Conservation (phyloP, 1,139 yeast genomes). For the Casaregolazyma suthepensis region DNA sequence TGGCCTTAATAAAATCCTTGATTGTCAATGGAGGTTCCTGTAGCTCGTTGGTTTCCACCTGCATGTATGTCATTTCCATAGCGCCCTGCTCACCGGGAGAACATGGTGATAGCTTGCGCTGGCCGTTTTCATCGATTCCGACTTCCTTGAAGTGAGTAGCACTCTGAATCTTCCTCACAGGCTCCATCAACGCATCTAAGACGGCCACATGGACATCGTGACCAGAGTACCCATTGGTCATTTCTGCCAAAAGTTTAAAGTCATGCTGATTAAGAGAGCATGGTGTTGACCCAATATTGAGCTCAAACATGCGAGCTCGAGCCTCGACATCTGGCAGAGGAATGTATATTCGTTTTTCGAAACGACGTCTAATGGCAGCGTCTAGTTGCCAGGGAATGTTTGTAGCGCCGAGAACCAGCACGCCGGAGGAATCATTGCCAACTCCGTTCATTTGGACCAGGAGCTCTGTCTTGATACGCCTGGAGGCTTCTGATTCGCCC, state of each 20-base stretch:
- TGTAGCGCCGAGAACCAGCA: conserved; percentile 93
- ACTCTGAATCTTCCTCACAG: conserved; percentile 88
- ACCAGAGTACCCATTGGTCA: conserved; percentile 98
- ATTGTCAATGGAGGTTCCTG: conserved; percentile 84
- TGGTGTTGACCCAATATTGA: conserved; percentile 87
- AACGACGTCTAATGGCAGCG: conserved; percentile 94
- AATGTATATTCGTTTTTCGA: conserved; percentile 90
- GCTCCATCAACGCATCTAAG: conserved; percentile 96
- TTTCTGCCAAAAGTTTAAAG: conserved; percentile 70
- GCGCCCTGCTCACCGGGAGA: conserved; percentile 94
- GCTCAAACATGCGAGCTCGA: conserved; percentile 86
- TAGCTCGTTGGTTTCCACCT: conserved; percentile 80
- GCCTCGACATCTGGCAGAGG: conserved; percentile 92
- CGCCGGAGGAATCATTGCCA: conserved; percentile 91
- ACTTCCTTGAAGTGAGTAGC: conserved; percentile 84
- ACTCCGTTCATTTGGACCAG: conserved; percentile 99
- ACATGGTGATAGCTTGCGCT: conserved; percentile 70
- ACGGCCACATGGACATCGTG: conserved; percentile 96
- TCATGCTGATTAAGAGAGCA: conserved; percentile 71
- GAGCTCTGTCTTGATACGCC: conserved; percentile 93
- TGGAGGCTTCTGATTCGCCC: conserved; percentile 93
- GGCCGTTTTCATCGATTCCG: conserved; percentile 33
- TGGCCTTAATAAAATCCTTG: conserved; percentile 89
- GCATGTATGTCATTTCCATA: conserved; percentile 87
- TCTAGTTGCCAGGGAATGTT: conserved; percentile 99